Base-by-base conservation (phyloP, 192 early-diverging fungal genomes). In the Podila epigama region DNA sequence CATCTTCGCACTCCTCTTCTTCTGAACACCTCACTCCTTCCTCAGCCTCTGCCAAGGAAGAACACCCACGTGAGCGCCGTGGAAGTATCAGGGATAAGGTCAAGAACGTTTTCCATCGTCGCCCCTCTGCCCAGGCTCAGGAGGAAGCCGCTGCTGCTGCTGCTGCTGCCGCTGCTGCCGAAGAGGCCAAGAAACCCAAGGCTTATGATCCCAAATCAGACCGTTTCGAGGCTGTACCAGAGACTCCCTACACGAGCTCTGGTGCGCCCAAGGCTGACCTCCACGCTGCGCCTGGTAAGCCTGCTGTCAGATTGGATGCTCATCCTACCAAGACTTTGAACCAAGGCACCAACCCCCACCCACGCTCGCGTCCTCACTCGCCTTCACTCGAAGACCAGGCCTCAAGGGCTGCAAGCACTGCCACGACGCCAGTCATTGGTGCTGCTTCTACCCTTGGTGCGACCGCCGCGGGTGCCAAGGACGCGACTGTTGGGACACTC, bases 31-130 rank as follows among this genome's bases (percentile, higher is more conserved):
- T 44, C 10, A 44, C 42, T 20, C 10, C 42, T 7, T 20, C 42
- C 42, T 20, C 42, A 13, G 3, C 42, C 22, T 20, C 42, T 0
- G 18, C 42, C 5, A 22, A 48, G 11, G 44, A 48, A 22, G 9
- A 48, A 8, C 44, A 48, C 15, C 20, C 25, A 8, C 44, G 25
- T 22, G 44, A 48, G n/a, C 44, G 11, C 44, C 16, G 20, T 9
- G 10, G 44, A 5, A 22, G 44, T 15, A 48, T 48, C 44, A 48
- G 25, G 20, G 60, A 63, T 16, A 70, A 58, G 56, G 42, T 70
- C 34, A 70, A 70, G 33, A 63, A 22, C 35, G 53, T 70, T n/a
- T 70, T 70, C 36, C 69, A 22, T 39, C 60, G 61, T 9, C 69
- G 52, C 36, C 31, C 50, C 51, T 61, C 60, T 11, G 51, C 52